A percentile compares a stretch with the other conserved stretches of the same genome.
Evolutionary conservation across 352 stramenopile species (phyloP).

Genomic region (Plasmopara muralis): DNA sequence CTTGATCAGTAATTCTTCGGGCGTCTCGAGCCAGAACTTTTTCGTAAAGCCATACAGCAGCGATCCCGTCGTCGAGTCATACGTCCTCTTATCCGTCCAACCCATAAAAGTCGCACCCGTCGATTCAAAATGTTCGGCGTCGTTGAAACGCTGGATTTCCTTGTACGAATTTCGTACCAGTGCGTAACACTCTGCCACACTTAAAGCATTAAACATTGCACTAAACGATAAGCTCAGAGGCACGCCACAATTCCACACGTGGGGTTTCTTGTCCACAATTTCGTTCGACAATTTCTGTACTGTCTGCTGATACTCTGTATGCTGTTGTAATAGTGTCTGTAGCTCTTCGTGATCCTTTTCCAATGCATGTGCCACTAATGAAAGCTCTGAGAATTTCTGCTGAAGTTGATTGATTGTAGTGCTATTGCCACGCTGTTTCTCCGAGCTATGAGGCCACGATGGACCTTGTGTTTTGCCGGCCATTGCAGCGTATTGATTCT

Average conservation of each 20-base stretch:
- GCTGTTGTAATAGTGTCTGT: constrained; percentile 22
- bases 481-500: constrained; percentile 35
- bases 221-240: constrained; percentile 35
- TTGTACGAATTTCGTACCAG: constrained; percentile 53
- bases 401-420: constrained; percentile 11
- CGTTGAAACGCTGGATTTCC: constrained; percentile 38
- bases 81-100: constrained; percentile 41
- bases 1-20: constrained; percentile 30
- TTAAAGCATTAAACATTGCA: constrained; percentile 25
- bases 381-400: constrained; percentile 32
- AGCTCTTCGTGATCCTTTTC: constrained; percentile 37
- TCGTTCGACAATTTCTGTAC: constrained; percentile 15
- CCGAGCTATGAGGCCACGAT: background rate
- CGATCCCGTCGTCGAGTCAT: constrained; percentile 17
- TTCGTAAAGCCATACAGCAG: constrained; percentile 66
- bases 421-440: background rate
- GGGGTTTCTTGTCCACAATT: constrained; percentile 7
- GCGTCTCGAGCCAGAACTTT: constrained; percentile 23
- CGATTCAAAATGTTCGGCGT: constrained; percentile 21
- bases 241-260: constrained; percentile 25
- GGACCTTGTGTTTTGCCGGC: background rate
- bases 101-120: constrained; percentile 45
- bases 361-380: constrained; percentile 30
- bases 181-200: constrained; percentile 28
- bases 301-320: constrained; percentile 29